Evolutionary conservation across 2,329 filamentous ascomycete genomes (phyloP).

Genomic region (Aspergillus amoenus): DNA sequence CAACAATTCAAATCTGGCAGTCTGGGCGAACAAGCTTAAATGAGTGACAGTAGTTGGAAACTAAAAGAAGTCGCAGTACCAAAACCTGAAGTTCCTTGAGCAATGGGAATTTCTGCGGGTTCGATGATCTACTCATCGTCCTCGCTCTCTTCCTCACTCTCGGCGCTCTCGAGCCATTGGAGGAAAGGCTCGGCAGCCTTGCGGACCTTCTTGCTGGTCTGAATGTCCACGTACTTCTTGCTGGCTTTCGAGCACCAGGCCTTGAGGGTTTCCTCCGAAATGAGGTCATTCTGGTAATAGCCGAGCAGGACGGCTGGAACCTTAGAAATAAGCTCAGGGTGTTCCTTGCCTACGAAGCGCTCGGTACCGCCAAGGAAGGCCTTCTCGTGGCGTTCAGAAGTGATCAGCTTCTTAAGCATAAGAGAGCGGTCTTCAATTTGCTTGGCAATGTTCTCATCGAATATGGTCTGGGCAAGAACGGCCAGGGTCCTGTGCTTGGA

Average conservation of each 20-base stretch:
- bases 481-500: slow-evolving; percentile 88
- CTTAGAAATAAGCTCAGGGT: slow-evolving; percentile 73
- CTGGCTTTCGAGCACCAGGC: slow-evolving; percentile 93
- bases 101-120: neutral
- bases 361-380: slow-evolving; percentile 93
- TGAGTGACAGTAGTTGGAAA: slow-evolving; percentile 14
- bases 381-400: slow-evolving; percentile 91
- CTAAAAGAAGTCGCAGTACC: slow-evolving; percentile 1
- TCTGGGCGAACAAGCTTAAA: slow-evolving; percentile 2
- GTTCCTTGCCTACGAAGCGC: slow-evolving; percentile 80
- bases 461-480: slow-evolving; percentile 90
- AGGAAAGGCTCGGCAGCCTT: slow-evolving; percentile 93
- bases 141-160: slow-evolving; percentile 67
- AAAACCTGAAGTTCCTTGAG: slow-evolving; percentile 10
- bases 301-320: slow-evolving; percentile 84
- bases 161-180: slow-evolving; percentile 86
- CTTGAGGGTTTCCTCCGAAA: slow-evolving; percentile 83
- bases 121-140: slow-evolving; percentile 45
- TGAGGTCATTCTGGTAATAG: slow-evolving; percentile 86
- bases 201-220: slow-evolving; percentile 90
- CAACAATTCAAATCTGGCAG: slow-evolving; percentile 1
- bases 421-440: slow-evolving; percentile 81
- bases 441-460: slow-evolving; percentile 83
- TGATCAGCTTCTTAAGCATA: slow-evolving; percentile 91
- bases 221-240: slow-evolving; percentile 94